Percentiles rank a stretch among this genome's conserved stretches.
phyloP scores from a whole-genome alignment of 805 yeast genomes.

The Candida koratica region DNA sequence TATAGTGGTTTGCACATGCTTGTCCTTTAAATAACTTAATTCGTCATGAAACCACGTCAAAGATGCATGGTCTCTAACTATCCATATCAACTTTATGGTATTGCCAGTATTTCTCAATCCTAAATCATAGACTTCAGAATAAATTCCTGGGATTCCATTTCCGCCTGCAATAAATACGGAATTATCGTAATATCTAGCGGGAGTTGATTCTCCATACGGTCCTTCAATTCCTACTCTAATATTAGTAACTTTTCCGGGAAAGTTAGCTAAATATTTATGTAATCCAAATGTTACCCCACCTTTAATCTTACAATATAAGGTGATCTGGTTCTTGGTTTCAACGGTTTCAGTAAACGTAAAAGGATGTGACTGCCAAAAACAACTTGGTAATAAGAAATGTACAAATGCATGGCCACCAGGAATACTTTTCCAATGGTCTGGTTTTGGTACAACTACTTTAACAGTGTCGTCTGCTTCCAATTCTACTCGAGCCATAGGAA shows the following conservation, averaged over 20 bases:
- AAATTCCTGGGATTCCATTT: constrained; percentile 63
- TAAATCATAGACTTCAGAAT: constrained; percentile 35
- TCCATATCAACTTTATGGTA: constrained; percentile 55
- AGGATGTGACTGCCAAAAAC: constrained; percentile 44
- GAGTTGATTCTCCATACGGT: constrained; percentile 59
- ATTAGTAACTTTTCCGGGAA: constrained; percentile 25
- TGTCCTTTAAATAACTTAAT: constrained; percentile 20
- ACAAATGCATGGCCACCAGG: constrained; percentile 43
- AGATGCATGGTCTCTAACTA: constrained; percentile 48
- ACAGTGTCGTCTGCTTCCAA: constrained; percentile 36
- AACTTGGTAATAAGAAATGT: constrained; percentile 29
- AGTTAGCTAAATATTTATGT: constrained; percentile 21
- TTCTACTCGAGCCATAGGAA: constrained; percentile 28
- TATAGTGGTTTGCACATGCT: constrained; percentile 25
- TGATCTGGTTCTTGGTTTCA: constrained; percentile 20
- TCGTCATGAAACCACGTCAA: constrained; percentile 48
- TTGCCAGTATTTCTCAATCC: constrained; percentile 19
- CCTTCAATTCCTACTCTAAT: constrained; percentile 52
- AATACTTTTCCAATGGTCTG: constrained; percentile 31
- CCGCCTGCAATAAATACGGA: constrained; percentile 69
- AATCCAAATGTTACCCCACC: constrained; percentile 35
- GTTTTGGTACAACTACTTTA: constrained; percentile 33
- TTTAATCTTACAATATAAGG: constrained; percentile 34
- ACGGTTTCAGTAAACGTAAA: constrained; percentile 32
- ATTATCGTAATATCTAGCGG: constrained; percentile 47